Evolutionary conservation across 2,329 filamentous ascomycete genomes (phyloP).

Genomic region (Leptographium wingfieldii): DNA sequence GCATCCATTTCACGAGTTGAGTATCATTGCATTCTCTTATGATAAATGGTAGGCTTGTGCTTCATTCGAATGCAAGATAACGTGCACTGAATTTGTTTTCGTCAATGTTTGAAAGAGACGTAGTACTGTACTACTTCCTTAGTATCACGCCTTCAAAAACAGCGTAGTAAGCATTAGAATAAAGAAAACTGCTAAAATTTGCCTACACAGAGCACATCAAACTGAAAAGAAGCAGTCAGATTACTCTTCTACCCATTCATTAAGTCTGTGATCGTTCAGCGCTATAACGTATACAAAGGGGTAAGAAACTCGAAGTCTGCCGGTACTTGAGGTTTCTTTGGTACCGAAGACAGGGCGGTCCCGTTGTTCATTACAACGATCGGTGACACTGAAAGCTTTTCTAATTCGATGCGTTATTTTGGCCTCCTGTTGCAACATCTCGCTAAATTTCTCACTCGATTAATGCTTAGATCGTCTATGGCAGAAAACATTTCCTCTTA

Average conservation of each 20-base stretch:
- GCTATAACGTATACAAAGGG: conserved; percentile 34
- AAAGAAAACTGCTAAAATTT: conserved; percentile 25
- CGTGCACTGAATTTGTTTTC: conserved; percentile 51
- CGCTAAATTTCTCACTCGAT: conserved; percentile 57
- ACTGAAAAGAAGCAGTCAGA: conserved; percentile 40
- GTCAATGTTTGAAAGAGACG: conserved; percentile 66
- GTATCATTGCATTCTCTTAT: conserved; percentile 81
- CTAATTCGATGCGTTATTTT: conserved; percentile 51
- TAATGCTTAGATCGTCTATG: conserved; percentile 35
- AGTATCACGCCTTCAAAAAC: conserved; percentile 28
- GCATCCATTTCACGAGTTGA: conserved; percentile 61
- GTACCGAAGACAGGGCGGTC: conserved; percentile 39
- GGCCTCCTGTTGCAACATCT: conserved; percentile 53
- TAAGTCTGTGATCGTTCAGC: conserved; percentile 30
- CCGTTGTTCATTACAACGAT: conserved; percentile 59
- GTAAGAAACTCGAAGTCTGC: conserved; percentile 43
- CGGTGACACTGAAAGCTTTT: conserved; percentile 62
- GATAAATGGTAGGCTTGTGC: conserved; percentile 45
- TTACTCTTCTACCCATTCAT: conserved; percentile 35
- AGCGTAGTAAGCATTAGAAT: conserved; percentile 34
- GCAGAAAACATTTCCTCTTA: conserved; percentile 51
- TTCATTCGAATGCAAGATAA: conserved; percentile 56
- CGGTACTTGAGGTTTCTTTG: conserved; percentile 27
- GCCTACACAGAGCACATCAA: conserved; percentile 34
- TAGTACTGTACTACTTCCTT: conserved; percentile 44